Base-by-base conservation (phyloP, 257 asterid genomes). In the Prunella vulgaris region DNA sequence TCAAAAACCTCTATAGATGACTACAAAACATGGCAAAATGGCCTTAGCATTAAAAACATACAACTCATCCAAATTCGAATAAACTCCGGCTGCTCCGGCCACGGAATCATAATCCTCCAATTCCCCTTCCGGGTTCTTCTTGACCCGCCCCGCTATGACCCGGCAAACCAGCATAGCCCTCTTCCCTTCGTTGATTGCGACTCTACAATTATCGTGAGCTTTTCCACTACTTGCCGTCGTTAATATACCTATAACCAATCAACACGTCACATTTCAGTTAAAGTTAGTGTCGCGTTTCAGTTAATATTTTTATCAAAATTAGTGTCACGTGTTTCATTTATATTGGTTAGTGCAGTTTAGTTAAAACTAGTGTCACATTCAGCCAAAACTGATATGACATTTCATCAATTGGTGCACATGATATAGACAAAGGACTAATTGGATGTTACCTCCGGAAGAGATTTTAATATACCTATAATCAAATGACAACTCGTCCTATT, bases 21-120 rank as follows among this genome's bases (percentile, higher is more conserved):
- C 97, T 75, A 90, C 97, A 76, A 90, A 90, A 52, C 97, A 90
- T 69, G 97, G 97, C 95, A 90, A 84, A 69, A 90, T 88, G 64
- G 97, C 96, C 90, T 64, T 88, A 0, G 92, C 89, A 75, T 86
- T 90, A 70, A 83, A 85, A 30, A 90, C 97, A 80, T 79, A 83
- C 80, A 90, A 60, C 75, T 90, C 97, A 80, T 90, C 97, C 78
- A 88, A 80, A 77, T 85, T 86, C 1, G 97, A 87, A 63, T 88
- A 90, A 69, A 84, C 83, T 20, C 95, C 97, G 0, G 79, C 66
- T 3, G 80, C 86, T 69, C 90, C 94, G 20, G 83, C 90, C 15
- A 86, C 68, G 5, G 97, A 88, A 66, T 90, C 97, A 67, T 82
- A 90, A 10, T 88, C 97, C 75, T 86, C 97, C 76, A 62, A 33